Evolutionary conservation across 805 yeast genomes (phyloP).

Genomic region (Zygotorulaspora danielsina): DNA sequence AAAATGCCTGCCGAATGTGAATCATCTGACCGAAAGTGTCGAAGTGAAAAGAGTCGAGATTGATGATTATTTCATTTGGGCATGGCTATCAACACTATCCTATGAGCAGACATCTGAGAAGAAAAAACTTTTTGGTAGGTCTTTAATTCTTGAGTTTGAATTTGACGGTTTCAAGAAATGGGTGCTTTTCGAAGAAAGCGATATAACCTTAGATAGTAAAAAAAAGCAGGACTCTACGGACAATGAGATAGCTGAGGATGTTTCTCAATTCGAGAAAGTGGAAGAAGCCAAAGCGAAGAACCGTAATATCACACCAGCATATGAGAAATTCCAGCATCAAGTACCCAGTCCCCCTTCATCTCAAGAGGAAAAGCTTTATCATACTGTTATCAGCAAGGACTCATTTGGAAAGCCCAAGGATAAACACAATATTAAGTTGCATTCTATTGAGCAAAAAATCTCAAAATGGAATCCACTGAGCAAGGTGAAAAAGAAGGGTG

Average conservation of each 20-base stretch:
- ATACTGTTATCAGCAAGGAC: conserved; percentile 27
- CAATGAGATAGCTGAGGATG: conserved; percentile 1
- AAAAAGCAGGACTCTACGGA: conserved; percentile 9
- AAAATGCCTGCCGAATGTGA: conserved; percentile 23
- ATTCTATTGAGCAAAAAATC: conserved; percentile 26
- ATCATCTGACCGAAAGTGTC: conserved; percentile 30
- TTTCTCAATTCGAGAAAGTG: not conserved
- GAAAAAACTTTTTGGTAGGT: conserved; percentile 72
- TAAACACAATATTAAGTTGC: conserved; percentile 19
- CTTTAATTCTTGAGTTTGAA: conserved; percentile 77
- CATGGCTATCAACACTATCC: conserved; percentile 78
- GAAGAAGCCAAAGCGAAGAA: conserved; percentile 9
- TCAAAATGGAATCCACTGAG: conserved; percentile 33
- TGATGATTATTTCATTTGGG: conserved; percentile 88
- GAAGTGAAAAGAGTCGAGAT: conserved; percentile 58
- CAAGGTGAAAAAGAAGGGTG: conserved; percentile 28
- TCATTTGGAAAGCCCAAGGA: conserved; percentile 17
- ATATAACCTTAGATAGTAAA: conserved; percentile 34
- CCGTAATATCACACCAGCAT: conserved; percentile 23
- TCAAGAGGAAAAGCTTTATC: conserved; percentile 16
- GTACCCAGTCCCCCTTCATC: conserved; percentile 12
- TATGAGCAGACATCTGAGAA: conserved; percentile 64
- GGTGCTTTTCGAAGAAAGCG: conserved; percentile 70
- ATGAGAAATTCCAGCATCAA: conserved; percentile 27
- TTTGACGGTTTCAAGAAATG: conserved; percentile 72